A percentile compares a stretch with the other conserved stretches of the same genome.
phyloP scores from a whole-genome alignment of 441 rosid genomes.

The Bocquillonia castaneifolia region DNA sequence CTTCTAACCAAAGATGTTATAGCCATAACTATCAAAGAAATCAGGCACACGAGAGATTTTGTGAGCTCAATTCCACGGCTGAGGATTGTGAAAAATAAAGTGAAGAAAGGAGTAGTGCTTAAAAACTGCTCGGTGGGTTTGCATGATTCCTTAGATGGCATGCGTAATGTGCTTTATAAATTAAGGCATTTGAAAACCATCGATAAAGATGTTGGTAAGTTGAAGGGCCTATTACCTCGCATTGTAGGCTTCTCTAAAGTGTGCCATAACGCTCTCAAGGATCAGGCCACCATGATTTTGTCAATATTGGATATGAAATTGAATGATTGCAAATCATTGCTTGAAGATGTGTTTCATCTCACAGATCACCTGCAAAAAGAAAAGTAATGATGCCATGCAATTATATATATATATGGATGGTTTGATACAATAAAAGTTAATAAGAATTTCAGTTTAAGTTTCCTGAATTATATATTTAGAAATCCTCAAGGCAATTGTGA shows the following conservation, averaged over 20 bases:
- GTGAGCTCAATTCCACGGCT: background rate
- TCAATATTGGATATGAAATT: background rate
- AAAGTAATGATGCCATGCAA: no score
- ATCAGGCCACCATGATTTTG: background rate
- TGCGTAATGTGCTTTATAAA: background rate
- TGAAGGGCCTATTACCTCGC: background rate
- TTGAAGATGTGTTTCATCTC: no score
- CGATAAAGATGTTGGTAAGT: background rate
- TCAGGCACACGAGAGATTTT: background rate
- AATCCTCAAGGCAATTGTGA: no score
- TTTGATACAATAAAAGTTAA: background rate
- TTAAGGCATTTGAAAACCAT: background rate
- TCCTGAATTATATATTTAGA: background rate
- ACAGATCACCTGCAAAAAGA: no score
- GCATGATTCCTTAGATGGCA: background rate
- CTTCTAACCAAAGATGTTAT: slow-evolving; percentile 1
- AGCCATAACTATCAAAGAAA: background rate
- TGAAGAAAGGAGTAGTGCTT: background rate
- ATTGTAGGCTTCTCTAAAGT: background rate
- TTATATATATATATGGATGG: no score
- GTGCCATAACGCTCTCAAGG: background rate
- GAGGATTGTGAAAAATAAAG: background rate
- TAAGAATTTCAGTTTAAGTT: background rate
- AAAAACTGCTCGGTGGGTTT: background rate
- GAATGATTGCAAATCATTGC: background rate